Conservation (phyloP, 2,329 filamentous ascomycete genomes). For the Xylariaceae sp. region DNA sequence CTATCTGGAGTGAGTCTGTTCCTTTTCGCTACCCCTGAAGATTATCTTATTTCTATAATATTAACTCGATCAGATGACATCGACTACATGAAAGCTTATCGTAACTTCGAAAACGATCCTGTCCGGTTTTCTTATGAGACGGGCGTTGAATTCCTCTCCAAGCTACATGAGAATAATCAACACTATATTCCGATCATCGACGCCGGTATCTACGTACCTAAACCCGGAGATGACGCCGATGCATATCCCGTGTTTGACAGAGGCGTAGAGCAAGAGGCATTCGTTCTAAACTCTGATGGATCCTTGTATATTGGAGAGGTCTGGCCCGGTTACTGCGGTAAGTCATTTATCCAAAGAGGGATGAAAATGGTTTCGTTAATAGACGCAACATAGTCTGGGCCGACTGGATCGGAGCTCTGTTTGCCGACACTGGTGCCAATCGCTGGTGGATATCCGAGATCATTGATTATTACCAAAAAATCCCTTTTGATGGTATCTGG, state of each 20-base stretch:
- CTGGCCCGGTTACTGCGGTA: conserved; percentile 65
- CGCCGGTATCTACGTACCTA: conserved; percentile 65
- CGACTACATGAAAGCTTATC: conserved; percentile 62
- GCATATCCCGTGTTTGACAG: conserved; percentile 58
- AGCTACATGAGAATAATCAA: conserved; percentile 60
- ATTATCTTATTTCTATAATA: conserved; percentile 31
- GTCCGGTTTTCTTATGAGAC: conserved; percentile 52
- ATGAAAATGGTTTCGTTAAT: background rate
- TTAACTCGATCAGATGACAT: conserved; percentile 58
- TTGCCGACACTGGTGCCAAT: conserved; percentile 60
- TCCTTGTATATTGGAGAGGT: conserved; percentile 58
- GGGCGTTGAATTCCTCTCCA: conserved; percentile 56
- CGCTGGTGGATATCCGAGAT: conserved; percentile 67
- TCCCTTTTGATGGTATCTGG: conserved; percentile 52
- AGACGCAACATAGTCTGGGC: conserved; percentile 50
- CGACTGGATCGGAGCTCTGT: conserved; percentile 62
- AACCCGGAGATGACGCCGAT: conserved; percentile 65
- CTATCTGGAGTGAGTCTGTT: conserved; percentile 56
- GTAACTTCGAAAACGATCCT: conserved; percentile 61
- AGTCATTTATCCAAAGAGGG: conserved; percentile 1
- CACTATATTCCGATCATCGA: conserved; percentile 76
- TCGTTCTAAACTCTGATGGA: conserved; percentile 56
- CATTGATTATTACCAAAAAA: conserved; percentile 48
- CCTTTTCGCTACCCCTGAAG: background rate
- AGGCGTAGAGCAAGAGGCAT: conserved; percentile 52